Evolutionary conservation across 148 eudicot genomes (phyloP), one percentile per base, ranked within the genome.

Genomic region (Silene uniflora): DNA sequence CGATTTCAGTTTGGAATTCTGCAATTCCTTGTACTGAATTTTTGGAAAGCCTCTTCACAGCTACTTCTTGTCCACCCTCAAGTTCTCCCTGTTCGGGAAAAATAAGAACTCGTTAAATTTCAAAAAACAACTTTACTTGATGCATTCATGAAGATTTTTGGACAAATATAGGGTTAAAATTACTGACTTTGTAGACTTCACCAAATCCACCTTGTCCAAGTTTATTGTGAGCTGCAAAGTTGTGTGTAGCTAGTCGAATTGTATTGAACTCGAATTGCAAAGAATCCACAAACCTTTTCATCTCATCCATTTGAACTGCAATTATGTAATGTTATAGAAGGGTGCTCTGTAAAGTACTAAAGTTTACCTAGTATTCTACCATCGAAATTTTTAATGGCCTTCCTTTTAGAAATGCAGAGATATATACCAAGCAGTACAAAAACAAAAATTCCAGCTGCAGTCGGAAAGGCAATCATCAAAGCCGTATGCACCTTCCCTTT

Each of bases 131-230:
- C 44, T 39, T 39, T 39, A 39, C 44, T 39, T 39, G 44, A 39
- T 39, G 9, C 44, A 39, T 39, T 39, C 44, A 39, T 39, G 44
- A 39, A 39, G 44, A 39, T 39, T 39, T 39, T 39, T 39, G 6
- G 8, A 32, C 25, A 22, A 5, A 61, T 61, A 0, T 21, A 22
- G 27, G 4, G 56, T 46, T 46, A 12, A 3, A 0, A 69, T 21
- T 4, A 69, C 72, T 46, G 9, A 69, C 72, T 69, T 69, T 69
- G 72, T 44, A 69, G n/a, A 69, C 72, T 22, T 69, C 72, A 22
- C 72, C 72, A 69, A 69, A 69, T 21, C 72, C 72, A 21, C 72
- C 72, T 69, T 47, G 32, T 69, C 72, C 72, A 12, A 69, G 72
- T 69, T 69, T 69, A 47, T 69, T 69, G 16, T 46, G n/a, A 22